phyloP scores from a whole-genome alignment of 768 basidiomycete species.

The Boletus subparvulus region DNA sequence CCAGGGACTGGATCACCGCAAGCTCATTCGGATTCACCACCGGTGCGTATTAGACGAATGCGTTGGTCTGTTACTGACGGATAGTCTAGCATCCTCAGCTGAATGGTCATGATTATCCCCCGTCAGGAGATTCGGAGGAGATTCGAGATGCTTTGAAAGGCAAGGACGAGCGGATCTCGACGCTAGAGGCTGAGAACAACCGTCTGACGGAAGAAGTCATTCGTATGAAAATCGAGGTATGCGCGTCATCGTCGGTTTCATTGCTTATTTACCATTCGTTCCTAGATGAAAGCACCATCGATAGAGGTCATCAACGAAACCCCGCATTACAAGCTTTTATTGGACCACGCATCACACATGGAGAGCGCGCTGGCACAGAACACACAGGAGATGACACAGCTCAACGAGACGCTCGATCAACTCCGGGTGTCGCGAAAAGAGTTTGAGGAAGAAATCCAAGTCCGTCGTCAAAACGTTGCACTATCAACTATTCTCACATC shows the following conservation, averaged over 20 bases:
- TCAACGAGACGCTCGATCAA: constrained; percentile 45
- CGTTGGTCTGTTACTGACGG: constrained; percentile 36
- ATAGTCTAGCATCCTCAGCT: constrained; percentile 40
- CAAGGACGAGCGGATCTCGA: constrained; percentile 45
- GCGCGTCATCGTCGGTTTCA: constrained; percentile 3
- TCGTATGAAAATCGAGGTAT: constrained; percentile 46
- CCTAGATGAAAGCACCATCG: constrained; percentile 43
- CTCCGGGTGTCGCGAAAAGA: constrained; percentile 43
- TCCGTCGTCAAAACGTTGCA: constrained; percentile 30
- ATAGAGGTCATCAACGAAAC: constrained; percentile 48
- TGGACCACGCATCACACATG: constrained; percentile 52
- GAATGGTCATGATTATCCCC: constrained; percentile 42
- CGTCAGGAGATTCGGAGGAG: constrained; percentile 43
- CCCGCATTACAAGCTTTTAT: constrained; percentile 53
- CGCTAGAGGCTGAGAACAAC: constrained; percentile 47
- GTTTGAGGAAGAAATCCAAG: constrained; percentile 46
- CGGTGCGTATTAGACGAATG: constrained; percentile 58
- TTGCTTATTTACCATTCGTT: neutral
- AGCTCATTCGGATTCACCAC: constrained; percentile 59
- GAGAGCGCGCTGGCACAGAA: constrained; percentile 43
- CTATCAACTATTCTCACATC: constrained; percentile 12
- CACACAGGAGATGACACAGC: constrained; percentile 37
- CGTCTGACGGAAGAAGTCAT: constrained; percentile 46
- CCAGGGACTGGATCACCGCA: constrained; percentile 44
- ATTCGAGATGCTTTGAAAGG: constrained; percentile 25